Evolutionary conservation across 768 basidiomycete species (phyloP), one percentile per base, ranked within the genome.

Genomic region (Kwoniella mangroviensis): DNA sequence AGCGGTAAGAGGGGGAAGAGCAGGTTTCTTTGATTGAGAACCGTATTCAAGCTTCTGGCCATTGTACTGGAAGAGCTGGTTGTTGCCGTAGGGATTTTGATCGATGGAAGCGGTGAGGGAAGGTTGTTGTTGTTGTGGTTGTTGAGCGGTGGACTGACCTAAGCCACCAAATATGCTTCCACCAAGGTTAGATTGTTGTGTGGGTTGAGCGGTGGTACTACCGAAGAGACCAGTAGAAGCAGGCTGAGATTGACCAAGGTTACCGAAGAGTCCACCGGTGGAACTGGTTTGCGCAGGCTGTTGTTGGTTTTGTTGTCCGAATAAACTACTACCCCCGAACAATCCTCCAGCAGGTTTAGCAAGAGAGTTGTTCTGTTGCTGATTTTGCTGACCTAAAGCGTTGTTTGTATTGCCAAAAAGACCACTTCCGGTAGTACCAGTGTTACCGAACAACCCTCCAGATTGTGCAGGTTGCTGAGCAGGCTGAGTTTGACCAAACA

Each of bases 41-140:
- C 80, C 67, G 59, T 72, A 72, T 42, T 79, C 78, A 34, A 79
- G 72, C 54, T 77, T 78, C 43, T 75, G 80, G 49, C 79, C 75
- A 55, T 79, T 74, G 68, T 81, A 80, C 19, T 72, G 65, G 66
- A 85, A 84, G 24, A 85, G 80, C 4, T 83, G 81, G 70, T 83
- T 84, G 67, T 78, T 79, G 34, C 84, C 84, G 76, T 85, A 85
- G 0, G 84, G 82, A 72, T 85, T 85, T 81, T 95, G 91, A 28
- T 91, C 90, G 78, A 98, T 92, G 21, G 94, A 94, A 1, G 93
- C 92, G 10, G 90, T 91, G 63, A 96, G 85, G 0, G 86, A 82
- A 15, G 72, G 69, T 42, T 77, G 72, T 59, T 80, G 82, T 45
- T 88, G 88, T 83, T 85, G 84, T 41, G 84, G 87, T n/a, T 85